Evolutionary conservation across 2,329 filamentous ascomycete species (phyloP), one percentile per base, ranked within the genome.

Genomic region (Colletotrichum theobromicola): DNA sequence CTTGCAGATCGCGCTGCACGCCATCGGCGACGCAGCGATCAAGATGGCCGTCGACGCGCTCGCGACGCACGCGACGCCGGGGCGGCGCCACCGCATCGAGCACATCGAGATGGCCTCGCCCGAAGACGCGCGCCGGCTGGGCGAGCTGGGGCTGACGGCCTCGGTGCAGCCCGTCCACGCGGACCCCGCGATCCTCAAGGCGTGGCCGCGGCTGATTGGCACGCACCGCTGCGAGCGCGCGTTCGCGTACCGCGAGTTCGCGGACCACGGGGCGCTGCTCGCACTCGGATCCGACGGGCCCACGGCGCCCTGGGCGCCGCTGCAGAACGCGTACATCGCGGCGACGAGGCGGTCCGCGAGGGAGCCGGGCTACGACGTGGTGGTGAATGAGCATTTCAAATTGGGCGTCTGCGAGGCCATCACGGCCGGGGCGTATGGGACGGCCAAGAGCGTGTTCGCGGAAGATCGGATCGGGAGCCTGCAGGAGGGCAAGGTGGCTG

Each of bases 201-300:
- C 89, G 0, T 91, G 90, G 90, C 89, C 89, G 3, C 80, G 82
- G 16, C 83, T 91, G 21, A 80, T 91, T 7, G 90, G 89, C 0
- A 75, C 77, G 63, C 82, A 87, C 57, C 84, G 90, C 15, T 87
- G 89, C 78, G 84, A 83, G 72, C 84, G 90, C 37, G 89, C 89
- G 1, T 91, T 91, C 77, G 88, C 90, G 4, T 91, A 91, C 82
- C 85, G 85, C 37, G 89, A 91, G 65, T 90, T 91, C 76, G 83
- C 84, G 18, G 86, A 87, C 70, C 81, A 82, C n/a, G 88, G 88
- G 7, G 87, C 88, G 1, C 79, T 81, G 8, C 80, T 90, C 4
- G 87, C 89, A 0, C 83, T 90, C 32, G 89, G 89, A 0, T 87
- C 85, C 18, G 89, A 90, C 77, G 84, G 87, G 3, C 89, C 89